A percentile compares a stretch with the other conserved stretches of the same genome.
phyloP scores from a whole-genome alignment of 768 basidiomycete species.

The Gyrodon lividus region DNA sequence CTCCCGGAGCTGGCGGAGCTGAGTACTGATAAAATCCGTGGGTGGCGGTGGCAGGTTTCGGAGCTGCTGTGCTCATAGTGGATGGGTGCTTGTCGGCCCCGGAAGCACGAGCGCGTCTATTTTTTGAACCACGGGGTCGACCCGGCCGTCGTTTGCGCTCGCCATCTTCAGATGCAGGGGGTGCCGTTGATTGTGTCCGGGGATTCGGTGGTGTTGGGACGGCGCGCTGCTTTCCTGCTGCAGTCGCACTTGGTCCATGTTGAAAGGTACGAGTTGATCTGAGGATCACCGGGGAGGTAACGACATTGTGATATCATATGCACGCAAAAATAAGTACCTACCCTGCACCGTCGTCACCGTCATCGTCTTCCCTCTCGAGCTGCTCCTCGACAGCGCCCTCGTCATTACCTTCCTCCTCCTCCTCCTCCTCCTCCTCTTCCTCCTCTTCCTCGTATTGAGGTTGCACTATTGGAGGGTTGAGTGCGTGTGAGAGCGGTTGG shows the following conservation, averaged over 20 bases:
- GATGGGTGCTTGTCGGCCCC: constrained; percentile 26
- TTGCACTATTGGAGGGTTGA: constrained; percentile 51
- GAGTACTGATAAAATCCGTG: constrained; percentile 46
- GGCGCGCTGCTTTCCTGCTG: constrained; percentile 19
- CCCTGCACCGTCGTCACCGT: constrained; percentile 38
- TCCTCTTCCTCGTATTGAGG: constrained; percentile 52
- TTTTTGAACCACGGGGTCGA: constrained; percentile 78
- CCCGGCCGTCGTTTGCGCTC: constrained; percentile 72
- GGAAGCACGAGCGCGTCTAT: constrained; percentile 49
- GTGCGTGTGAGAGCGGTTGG: constrained; percentile 77
- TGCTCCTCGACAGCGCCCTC: constrained; percentile 73
- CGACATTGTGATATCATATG: constrained; percentile 6
- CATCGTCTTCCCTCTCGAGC: constrained; percentile 48
- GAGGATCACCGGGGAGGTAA: constrained; percentile 6
- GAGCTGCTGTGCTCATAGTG: constrained; percentile 10
- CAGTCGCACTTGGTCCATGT: constrained; percentile 13
- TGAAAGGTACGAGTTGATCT: constrained; percentile 24
- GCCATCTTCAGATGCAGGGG: constrained; percentile 28
- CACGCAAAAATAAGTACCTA: constrained; percentile 18
- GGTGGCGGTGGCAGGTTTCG: constrained; percentile 34
- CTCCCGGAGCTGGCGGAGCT: constrained; percentile 41
- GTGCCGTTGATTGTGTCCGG: constrained; percentile 19
- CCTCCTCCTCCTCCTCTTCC: constrained; percentile 58
- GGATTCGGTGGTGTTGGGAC: constrained; percentile 29
- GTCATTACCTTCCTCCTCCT: constrained; percentile 71